Evolutionary conservation across 495 filamentous ascomycete species (phyloP).

Genomic region (Xylaria venustula): DNA sequence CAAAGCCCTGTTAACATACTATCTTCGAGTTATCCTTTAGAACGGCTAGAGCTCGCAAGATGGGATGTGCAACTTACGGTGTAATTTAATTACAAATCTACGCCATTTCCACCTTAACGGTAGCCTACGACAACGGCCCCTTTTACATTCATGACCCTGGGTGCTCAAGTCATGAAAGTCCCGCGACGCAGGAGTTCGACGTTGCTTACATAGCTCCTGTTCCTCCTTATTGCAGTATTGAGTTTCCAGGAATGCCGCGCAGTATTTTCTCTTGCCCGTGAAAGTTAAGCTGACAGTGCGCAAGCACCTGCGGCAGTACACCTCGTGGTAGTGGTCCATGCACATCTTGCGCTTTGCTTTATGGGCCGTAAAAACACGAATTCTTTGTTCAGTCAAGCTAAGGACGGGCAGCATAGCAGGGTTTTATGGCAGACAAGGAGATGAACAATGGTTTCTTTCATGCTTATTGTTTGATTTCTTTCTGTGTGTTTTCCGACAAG

Average conservation of each 20-base stretch:
- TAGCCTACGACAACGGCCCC: background rate
- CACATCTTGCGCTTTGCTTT: too few relatives aligned
- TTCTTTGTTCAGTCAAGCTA: too few relatives aligned
- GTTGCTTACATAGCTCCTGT: background rate
- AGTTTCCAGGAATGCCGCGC: background rate
- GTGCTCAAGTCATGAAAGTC: background rate
- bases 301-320: background rate
- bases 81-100: background rate
- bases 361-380: too few relatives aligned
- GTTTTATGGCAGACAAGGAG: too few relatives aligned
- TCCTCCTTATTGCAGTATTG: background rate
- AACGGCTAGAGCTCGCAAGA: background rate
- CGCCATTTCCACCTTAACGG: background rate
- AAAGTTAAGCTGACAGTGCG: background rate
- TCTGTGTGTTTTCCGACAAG: too few relatives aligned
- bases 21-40: too few relatives aligned
- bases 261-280: background rate
- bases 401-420: too few relatives aligned
- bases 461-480: too few relatives aligned
- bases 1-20: too few relatives aligned
- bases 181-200: background rate
- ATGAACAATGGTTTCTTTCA: too few relatives aligned
- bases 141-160: background rate
- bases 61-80: background rate
- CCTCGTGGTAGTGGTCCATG: background rate